Evolutionary conservation across 495 filamentous ascomycete species (phyloP).

Genomic region (Hypoxylon perforatum): DNA sequence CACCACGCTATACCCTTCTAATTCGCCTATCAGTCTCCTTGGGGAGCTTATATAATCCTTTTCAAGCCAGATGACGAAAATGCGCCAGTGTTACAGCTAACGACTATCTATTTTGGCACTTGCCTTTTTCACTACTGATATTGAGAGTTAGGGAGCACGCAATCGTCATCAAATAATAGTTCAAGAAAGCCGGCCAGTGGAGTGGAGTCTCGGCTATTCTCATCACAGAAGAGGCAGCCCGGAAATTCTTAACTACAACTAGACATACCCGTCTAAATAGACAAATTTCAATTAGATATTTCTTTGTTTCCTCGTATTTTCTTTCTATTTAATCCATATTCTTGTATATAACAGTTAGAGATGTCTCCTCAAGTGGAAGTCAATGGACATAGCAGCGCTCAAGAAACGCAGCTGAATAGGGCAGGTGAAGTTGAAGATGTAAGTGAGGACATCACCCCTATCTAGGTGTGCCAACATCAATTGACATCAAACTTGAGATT

Average conservation of each 20-base stretch:
- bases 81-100: not conserved
- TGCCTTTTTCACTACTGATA: conserved; percentile 8
- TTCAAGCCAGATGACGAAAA: not conserved
- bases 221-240: conserved; percentile 16
- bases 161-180: conserved; percentile 28
- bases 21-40: too few species aligned
- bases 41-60: too few species aligned
- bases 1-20: not conserved
- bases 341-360: not conserved
- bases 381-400: conserved; percentile 13
- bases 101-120: not conserved
- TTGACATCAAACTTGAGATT: not conserved
- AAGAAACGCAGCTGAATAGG: conserved; percentile 48
- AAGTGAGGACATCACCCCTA: conserved; percentile 36
- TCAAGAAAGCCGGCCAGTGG: conserved; percentile 16
- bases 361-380: conserved; percentile 22
- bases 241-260: not conserved
- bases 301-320: too few species aligned
- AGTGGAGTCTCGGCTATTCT: conserved; percentile 40
- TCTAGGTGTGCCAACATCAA: not conserved
- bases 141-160: conserved; percentile 30
- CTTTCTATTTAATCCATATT: too few species aligned
- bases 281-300: conserved; percentile 1
- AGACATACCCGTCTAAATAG: not conserved
- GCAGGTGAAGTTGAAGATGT: conserved; percentile 68